These are phyloP conservation scores for Graphilbum fragrans DNA, from an alignment of 2,329 filamentous ascomycete species.

Conservation along the genomic window DNA sequence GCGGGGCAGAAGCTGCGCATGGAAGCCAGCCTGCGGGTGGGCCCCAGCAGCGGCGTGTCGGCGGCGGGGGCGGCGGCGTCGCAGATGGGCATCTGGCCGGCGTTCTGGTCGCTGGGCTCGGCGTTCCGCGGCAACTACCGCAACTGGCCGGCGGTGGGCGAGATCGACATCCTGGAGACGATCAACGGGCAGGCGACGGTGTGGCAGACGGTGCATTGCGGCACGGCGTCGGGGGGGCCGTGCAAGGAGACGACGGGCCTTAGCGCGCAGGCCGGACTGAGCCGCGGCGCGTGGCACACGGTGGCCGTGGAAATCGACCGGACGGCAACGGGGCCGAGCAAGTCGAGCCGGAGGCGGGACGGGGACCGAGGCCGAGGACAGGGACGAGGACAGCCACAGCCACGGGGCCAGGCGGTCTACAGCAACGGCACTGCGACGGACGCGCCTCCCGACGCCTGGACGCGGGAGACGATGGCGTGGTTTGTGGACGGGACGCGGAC, in stretches of 20 bases:
- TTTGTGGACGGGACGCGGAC: conserved; percentile 31
- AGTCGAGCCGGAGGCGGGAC: conserved; percentile 26
- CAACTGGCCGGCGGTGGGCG: conserved; percentile 29
- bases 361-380: too few species aligned
- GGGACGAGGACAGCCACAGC: conserved; percentile 3
- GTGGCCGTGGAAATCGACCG: conserved; percentile 40
- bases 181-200: conserved; percentile 23
- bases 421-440: too few species aligned
- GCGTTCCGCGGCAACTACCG: conserved; percentile 23
- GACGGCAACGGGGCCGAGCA: conserved; percentile 17
- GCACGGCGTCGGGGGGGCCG: conserved; percentile 22
- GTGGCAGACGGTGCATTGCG: conserved; percentile 30
- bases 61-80: conserved; percentile 2
- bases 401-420: too few species aligned
- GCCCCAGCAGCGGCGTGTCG: too few species aligned
- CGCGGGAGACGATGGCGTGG: conserved; percentile 38
- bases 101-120: conserved; percentile 31
- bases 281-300: conserved; percentile 26
- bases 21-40: conserved; percentile 25
- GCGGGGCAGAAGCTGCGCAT: conserved; percentile 22
- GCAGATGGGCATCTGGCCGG: conserved; percentile 31
- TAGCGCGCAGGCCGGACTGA: conserved; percentile 11
- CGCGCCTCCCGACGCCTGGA: too few species aligned
- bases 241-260: conserved; percentile 28
- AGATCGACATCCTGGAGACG: conserved; percentile 32